phyloP scores from a whole-genome alignment of 495 filamentous ascomycete genomes.

The Patellaria atrata region DNA sequence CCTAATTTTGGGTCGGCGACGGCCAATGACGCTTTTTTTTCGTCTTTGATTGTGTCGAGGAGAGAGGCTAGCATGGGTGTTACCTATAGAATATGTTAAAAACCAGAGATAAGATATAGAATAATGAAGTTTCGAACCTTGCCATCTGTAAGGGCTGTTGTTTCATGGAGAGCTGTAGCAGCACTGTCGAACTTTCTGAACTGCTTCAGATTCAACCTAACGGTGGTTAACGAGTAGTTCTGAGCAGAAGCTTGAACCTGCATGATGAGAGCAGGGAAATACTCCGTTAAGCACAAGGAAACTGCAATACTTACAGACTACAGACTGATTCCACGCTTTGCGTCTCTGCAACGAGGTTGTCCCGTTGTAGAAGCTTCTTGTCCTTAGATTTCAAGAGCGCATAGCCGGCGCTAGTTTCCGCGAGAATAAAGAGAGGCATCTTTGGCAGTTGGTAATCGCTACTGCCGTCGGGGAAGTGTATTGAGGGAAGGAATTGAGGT shows the following conservation, averaged over 20 bases:
- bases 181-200: conserved; percentile 96
- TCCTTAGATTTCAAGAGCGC: conserved; percentile 94
- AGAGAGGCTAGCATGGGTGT: conserved; percentile 75
- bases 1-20: conserved; percentile 93
- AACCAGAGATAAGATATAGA: not conserved
- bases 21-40: conserved; percentile 91
- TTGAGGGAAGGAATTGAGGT: too few relatives aligned
- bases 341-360: conserved; percentile 58
- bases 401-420: conserved; percentile 90
- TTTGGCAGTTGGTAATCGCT: too few relatives aligned
- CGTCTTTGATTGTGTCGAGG: conserved; percentile 83
- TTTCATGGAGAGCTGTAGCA: conserved; percentile 72
- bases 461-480: too few relatives aligned
- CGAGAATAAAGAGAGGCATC: conserved; percentile 61
- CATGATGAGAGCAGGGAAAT: conserved; percentile 1
- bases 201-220: conserved; percentile 82
- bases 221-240: too few relatives aligned
- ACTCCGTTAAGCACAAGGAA: conserved; percentile 2
- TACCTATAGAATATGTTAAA: conserved; percentile 31
- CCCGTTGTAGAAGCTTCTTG: conserved; percentile 89
- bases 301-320: conserved; percentile 51
- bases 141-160: conserved; percentile 71
- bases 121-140: too few relatives aligned
- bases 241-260: conserved; percentile 4
- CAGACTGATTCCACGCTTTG: conserved; percentile 71